These are phyloP conservation scores for Chlamydomonas incerta DNA, from an alignment of 139 green algal genomes.

Conservation along the genomic window DNA sequence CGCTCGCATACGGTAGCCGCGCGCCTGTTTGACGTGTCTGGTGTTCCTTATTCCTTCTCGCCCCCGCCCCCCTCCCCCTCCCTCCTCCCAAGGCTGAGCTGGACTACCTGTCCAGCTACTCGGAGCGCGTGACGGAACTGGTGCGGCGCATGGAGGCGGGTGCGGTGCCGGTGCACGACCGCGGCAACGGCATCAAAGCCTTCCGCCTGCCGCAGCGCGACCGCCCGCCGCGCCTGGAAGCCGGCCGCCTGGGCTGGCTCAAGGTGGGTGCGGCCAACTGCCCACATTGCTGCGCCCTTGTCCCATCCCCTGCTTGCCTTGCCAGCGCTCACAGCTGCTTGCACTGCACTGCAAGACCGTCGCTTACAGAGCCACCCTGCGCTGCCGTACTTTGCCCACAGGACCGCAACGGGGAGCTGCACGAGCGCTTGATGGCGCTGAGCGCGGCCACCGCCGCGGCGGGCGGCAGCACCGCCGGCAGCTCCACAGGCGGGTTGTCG, in stretches of 20 bases:
- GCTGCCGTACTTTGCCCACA: not conserved
- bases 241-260: not conserved
- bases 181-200: slow-evolving; percentile 20
- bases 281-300: too few relatives aligned
- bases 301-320: too few relatives aligned
- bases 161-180: slow-evolving; percentile 44
- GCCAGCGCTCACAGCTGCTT: too few relatives aligned
- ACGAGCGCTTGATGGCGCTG: slow-evolving; percentile 13
- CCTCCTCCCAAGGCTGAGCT: slow-evolving; percentile 15
- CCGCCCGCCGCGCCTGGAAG: slow-evolving; percentile 26
- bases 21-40: too few relatives aligned
- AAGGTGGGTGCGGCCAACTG: not conserved
- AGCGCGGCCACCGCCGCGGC: not conserved
- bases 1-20: too few relatives aligned
- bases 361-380: too few relatives aligned
- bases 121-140: slow-evolving; percentile 48
- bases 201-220: slow-evolving; percentile 31
- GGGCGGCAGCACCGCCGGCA: not conserved
- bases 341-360: too few relatives aligned
- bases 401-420: slow-evolving; percentile 4
- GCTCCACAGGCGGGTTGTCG: not conserved
- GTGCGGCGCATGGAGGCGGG: slow-evolving; percentile 52
- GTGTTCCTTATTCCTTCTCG: too few relatives aligned
- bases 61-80: not conserved
- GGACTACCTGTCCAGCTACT: slow-evolving; percentile 45